These are phyloP conservation scores for Marasmius tenuissimus DNA, from an alignment of 1,284 basidiomycete genomes.

Conservation along the genomic window DNA sequence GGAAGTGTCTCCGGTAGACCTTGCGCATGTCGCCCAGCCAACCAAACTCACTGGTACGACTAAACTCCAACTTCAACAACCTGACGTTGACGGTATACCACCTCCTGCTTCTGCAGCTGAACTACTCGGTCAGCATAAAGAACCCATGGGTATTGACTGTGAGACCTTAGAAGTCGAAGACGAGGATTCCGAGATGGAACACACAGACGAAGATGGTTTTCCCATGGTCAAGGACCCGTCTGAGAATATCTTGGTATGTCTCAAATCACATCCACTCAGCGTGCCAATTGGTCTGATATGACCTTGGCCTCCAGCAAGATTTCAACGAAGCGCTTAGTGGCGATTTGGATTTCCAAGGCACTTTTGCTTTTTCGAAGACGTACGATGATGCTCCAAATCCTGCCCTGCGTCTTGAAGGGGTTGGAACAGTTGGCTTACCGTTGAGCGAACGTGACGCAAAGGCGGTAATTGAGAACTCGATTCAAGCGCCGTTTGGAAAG, in stretches of 20 bases:
- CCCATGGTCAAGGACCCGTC: neutral
- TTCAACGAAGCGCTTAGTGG: neutral
- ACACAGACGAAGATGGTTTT: neutral
- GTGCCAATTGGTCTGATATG: no score
- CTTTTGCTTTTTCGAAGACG: neutral
- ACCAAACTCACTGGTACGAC: no score
- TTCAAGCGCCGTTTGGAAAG: conserved; percentile 39
- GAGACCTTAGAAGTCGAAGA: neutral
- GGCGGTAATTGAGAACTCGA: conserved; percentile 26
- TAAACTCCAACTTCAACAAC: no score
- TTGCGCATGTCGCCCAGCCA: no score
- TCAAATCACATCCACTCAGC: neutral
- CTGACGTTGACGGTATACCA: no score
- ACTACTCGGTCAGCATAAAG: neutral
- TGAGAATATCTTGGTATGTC: neutral
- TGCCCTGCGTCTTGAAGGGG: conserved; percentile 17
- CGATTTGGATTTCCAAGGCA: neutral
- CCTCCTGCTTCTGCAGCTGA: no score
- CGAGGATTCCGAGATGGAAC: neutral
- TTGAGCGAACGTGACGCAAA: conserved; percentile 35
- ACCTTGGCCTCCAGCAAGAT: neutral
- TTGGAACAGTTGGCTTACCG: conserved; percentile 35
- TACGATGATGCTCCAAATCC: conserved; percentile 25
- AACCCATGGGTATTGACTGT: neutral
- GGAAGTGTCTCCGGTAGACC: no score